Percentiles rank a stretch among this genome's conserved stretches.
Conservation (phyloP, 306 rosid genomes). For the Rosa multiflora region DNA sequence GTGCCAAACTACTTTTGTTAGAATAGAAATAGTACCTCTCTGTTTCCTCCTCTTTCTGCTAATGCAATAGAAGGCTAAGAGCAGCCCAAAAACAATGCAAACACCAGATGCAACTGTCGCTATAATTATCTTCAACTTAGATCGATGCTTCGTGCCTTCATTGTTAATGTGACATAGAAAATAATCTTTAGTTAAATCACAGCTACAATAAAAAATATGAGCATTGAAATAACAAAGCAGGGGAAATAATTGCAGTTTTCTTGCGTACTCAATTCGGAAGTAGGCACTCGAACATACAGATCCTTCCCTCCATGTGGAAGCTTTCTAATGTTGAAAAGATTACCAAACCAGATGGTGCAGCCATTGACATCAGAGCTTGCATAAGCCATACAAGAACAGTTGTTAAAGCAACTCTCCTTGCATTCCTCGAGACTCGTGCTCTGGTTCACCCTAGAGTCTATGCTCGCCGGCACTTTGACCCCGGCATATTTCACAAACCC, state of each 20-base stretch:
- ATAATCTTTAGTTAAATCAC: not conserved
- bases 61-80: slow-evolving; percentile 21
- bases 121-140: slow-evolving; percentile 9
- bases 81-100: slow-evolving; percentile 7
- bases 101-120: not conserved
- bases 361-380: slow-evolving; percentile 43
- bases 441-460: slow-evolving; percentile 31
- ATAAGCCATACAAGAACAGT: slow-evolving; percentile 57
- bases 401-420: slow-evolving; percentile 36
- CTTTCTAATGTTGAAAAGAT: slow-evolving; percentile 34
- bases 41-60: slow-evolving; percentile 13
- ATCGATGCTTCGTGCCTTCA: slow-evolving; percentile 8
- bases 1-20: not conserved
- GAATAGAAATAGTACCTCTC: slow-evolving; percentile 16
- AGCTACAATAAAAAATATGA: not conserved
- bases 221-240: not conserved
- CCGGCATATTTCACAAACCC: slow-evolving; percentile 27
- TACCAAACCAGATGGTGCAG: slow-evolving; percentile 53
- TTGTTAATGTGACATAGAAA: not conserved
- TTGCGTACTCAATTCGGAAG: slow-evolving; percentile 31
- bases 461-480: slow-evolving; percentile 39
- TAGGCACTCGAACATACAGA: slow-evolving; percentile 34
- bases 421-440: slow-evolving; percentile 43
- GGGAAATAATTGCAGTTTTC: not conserved
- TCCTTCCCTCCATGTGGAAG: slow-evolving; percentile 23